phyloP scores from a whole-genome alignment of 129 eudicot genomes.

The Arctium minus region DNA sequence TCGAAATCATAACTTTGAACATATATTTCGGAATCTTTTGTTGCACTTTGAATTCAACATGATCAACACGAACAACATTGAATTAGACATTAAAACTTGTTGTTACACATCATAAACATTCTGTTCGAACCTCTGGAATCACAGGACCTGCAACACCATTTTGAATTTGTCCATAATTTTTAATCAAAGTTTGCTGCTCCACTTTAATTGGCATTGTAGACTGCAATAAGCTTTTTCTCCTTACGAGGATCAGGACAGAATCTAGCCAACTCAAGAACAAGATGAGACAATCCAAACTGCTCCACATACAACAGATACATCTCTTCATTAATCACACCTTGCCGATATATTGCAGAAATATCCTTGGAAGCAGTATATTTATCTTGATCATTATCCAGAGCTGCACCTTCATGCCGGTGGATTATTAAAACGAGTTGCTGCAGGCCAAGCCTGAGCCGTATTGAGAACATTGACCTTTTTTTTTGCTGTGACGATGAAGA shows the following conservation, averaged over 20 bases:
- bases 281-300: slow-evolving; percentile 91
- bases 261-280: slow-evolving; percentile 79
- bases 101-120: too few species aligned
- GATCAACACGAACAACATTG: too few species aligned
- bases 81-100: too few species aligned
- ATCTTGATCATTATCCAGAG: slow-evolving; percentile 57
- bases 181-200: too few species aligned
- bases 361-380: slow-evolving; percentile 64
- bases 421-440: slow-evolving; percentile 32
- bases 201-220: slow-evolving; percentile 50
- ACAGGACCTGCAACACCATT: too few species aligned
- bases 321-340: slow-evolving; percentile 62
- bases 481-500: slow-evolving; percentile 51
- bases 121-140: too few species aligned
- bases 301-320: slow-evolving; percentile 66
- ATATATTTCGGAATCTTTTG: too few species aligned
- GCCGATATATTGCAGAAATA: slow-evolving; percentile 67
- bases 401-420: slow-evolving; percentile 31
- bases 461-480: slow-evolving; percentile 29
- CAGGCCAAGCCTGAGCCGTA: slow-evolving; percentile 51
- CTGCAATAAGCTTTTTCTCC: slow-evolving; percentile 68
- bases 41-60: too few species aligned
- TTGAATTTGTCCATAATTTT: too few species aligned
- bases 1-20: too few species aligned
- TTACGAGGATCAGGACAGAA: slow-evolving; percentile 73